Evolutionary conservation across 1,284 basidiomycete species (phyloP).

Genomic region (Ceratobasidium theobromae): DNA sequence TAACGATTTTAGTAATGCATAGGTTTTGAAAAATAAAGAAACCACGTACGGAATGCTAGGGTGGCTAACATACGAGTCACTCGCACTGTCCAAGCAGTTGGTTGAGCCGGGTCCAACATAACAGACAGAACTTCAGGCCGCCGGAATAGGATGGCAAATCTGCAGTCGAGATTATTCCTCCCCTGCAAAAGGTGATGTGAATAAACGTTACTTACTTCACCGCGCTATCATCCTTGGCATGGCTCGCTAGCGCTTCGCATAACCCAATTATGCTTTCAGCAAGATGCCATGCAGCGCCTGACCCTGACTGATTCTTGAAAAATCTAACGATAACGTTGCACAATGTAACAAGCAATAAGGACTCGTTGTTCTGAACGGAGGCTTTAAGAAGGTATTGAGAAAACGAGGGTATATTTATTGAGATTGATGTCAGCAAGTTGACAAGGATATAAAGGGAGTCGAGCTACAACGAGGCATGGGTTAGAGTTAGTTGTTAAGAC

Average conservation of each 20-base stretch:
- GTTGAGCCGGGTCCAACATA: conserved; percentile 1
- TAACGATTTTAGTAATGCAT: too few species aligned
- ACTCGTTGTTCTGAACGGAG: neutral
- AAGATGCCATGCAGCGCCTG: conserved; percentile 3
- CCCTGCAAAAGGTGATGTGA: neutral
- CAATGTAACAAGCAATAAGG: neutral
- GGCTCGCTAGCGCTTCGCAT: conserved; percentile 3
- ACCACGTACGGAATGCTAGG: conserved; percentile 7
- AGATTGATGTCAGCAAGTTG: neutral
- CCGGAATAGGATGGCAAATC: neutral
- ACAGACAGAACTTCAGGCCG: neutral
- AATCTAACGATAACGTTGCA: neutral
- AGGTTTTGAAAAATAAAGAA: neutral
- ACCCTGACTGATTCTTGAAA: neutral
- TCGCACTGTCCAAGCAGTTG: neutral
- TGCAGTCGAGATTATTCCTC: neutral
- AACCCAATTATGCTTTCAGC: conserved; percentile 1
- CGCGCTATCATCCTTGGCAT: conserved; percentile 3
- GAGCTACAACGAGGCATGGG: neutral
- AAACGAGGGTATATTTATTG: neutral
- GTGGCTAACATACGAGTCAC: neutral
- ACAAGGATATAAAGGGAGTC: neutral
- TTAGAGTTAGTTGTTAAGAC: neutral
- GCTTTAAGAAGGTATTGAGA: conserved; percentile 6
- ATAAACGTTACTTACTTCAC: neutral